Percentiles rank a stretch among this genome's conserved stretches.
Evolutionary conservation across 139 green algal genomes (phyloP).

Genomic region (Gonium pectorale): DNA sequence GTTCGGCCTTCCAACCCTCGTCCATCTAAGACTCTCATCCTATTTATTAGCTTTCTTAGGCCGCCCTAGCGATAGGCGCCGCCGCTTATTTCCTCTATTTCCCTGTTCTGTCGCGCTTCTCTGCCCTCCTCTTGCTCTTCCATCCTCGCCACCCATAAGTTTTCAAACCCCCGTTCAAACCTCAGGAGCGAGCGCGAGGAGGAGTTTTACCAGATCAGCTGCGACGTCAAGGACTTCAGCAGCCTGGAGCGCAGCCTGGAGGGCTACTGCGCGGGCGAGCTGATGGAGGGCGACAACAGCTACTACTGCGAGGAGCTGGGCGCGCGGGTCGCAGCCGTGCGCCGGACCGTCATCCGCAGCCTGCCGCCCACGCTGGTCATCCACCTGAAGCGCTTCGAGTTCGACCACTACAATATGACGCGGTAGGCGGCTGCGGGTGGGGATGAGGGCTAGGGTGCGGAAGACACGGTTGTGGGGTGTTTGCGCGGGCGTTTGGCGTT

Average conservation of each 20-base stretch:
- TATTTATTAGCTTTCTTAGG: too few relatives aligned
- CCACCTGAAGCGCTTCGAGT: conserved; percentile 93
- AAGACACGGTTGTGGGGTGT: too few relatives aligned
- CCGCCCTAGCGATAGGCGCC: too few relatives aligned
- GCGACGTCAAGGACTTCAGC: conserved; percentile 77
- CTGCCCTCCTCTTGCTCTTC: background rate
- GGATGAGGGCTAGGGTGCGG: background rate
- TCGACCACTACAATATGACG: conserved; percentile 85
- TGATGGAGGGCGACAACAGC: conserved; percentile 96
- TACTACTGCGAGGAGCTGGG: conserved; percentile 87
- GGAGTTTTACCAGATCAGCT: conserved; percentile 83
- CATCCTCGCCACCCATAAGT: background rate
- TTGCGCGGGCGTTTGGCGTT: too few relatives aligned
- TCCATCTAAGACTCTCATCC: too few relatives aligned
- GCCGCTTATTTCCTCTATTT: too few relatives aligned
- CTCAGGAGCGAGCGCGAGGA: conserved; percentile 81
- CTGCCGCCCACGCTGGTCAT: conserved; percentile 84
- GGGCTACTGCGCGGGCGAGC: conserved; percentile 72
- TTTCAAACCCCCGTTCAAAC: background rate
- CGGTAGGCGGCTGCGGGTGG: conserved; percentile 48
- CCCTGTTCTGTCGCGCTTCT: too few relatives aligned
- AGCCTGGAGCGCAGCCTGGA: conserved; percentile 77
- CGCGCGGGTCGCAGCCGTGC: conserved; percentile 83
- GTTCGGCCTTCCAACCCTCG: too few relatives aligned
- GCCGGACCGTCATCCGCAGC: conserved; percentile 78